phyloP scores from a whole-genome alignment of 1,284 basidiomycete genomes.

The Ganoderma lingzhi region DNA sequence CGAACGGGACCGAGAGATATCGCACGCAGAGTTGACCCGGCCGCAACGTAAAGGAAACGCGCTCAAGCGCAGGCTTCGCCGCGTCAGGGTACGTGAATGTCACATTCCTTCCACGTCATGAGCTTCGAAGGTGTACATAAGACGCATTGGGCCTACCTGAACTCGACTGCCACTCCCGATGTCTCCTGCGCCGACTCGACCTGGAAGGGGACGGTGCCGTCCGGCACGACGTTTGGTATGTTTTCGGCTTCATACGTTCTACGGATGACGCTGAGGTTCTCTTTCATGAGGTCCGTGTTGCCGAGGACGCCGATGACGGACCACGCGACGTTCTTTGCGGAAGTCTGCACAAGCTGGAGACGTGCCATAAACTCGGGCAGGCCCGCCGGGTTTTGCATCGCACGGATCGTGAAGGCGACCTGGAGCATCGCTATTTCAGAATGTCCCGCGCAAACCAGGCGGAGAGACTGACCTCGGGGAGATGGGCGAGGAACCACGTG shows the following conservation, averaged over 20 bases:
- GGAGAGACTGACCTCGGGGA: neutral
- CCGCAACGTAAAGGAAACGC: slow-evolving; percentile 74
- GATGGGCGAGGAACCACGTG: neutral
- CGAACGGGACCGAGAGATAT: neutral
- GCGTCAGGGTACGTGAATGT: slow-evolving; percentile 73
- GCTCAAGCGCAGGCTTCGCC: slow-evolving; percentile 59
- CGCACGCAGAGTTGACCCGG: slow-evolving; percentile 73
- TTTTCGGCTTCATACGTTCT: slow-evolving; percentile 53
- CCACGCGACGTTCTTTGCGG: slow-evolving; percentile 61
- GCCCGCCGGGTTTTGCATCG: slow-evolving; percentile 70
- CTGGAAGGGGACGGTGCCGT: slow-evolving; percentile 66
- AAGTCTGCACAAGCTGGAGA: slow-evolving; percentile 71
- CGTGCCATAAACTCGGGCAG: slow-evolving; percentile 79
- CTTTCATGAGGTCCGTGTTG: slow-evolving; percentile 62
- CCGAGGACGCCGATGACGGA: slow-evolving; percentile 59
- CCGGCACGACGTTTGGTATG: slow-evolving; percentile 65
- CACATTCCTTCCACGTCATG: slow-evolving; percentile 46
- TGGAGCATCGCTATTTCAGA: slow-evolving; percentile 55
- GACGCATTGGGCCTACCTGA: slow-evolving; percentile 50
- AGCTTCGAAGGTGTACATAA: neutral
- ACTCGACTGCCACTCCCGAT: slow-evolving; percentile 72
- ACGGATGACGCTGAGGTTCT: slow-evolving; percentile 52
- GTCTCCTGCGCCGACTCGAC: slow-evolving; percentile 61
- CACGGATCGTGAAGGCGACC: slow-evolving; percentile 77
- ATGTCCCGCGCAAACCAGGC: slow-evolving; percentile 37